Evolutionary conservation across 2,329 filamentous ascomycete genomes (phyloP).

Genomic region (Xylariaceae sp.): DNA sequence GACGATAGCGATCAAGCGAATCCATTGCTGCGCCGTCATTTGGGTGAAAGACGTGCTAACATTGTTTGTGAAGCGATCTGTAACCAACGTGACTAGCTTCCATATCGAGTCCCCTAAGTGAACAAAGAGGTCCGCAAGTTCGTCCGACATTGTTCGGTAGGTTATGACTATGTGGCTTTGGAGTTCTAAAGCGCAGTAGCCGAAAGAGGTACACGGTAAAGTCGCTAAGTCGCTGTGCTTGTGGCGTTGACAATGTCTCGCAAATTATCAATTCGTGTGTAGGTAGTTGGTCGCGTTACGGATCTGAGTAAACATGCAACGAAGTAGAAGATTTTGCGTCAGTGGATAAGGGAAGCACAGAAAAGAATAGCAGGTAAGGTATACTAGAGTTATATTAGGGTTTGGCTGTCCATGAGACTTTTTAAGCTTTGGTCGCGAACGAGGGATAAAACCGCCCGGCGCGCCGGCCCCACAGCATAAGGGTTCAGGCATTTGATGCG

Average conservation of each 20-base stretch:
- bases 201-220: not conserved
- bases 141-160: constrained; percentile 35
- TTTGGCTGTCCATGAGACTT: constrained; percentile 2
- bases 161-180: constrained; percentile 12
- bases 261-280: not conserved
- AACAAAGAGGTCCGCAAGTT: constrained; percentile 39
- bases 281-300: not conserved
- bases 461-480: constrained; percentile 12
- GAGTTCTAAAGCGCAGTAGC: not conserved
- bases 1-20: constrained; percentile 74
- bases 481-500: not conserved
- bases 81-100: constrained; percentile 37
- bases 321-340: constrained; percentile 2
- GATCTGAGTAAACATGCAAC: not conserved
- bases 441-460: constrained; percentile 21
- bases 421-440: constrained; percentile 9
- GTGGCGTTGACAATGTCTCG: not conserved
- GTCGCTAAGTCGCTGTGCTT: constrained; percentile 2
- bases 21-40: constrained; percentile 60
- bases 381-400: not conserved
- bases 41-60: constrained; percentile 54
- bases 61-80: constrained; percentile 54
- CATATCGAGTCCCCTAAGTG: constrained; percentile 39
- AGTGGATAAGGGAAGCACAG: not conserved
- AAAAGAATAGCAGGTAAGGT: not conserved